Percentiles rank a stretch among this genome's conserved stretches.
Evolutionary conservation across 495 filamentous ascomycete species (phyloP).

Genomic region (Xylaria scruposa): DNA sequence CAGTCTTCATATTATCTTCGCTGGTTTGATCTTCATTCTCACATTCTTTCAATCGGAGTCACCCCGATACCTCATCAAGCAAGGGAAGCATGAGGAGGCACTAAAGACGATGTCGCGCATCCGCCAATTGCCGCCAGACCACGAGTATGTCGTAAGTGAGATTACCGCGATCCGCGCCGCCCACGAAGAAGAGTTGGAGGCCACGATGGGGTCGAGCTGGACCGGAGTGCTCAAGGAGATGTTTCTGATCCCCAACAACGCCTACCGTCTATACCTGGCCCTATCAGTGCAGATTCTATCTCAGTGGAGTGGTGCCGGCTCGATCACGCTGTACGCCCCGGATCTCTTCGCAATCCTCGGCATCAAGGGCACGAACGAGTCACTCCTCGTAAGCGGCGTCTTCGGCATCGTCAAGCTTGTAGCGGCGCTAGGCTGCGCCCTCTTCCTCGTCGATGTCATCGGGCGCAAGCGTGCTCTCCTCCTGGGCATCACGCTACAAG

Average conservation of each 20-base stretch:
- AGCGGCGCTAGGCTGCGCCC: conserved; percentile 66
- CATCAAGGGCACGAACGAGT: conserved; percentile 64
- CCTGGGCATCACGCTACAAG: conserved; percentile 67
- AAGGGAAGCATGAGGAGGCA: conserved; percentile 54
- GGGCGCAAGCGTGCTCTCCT: conserved; percentile 73
- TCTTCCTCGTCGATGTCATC: conserved; percentile 77
- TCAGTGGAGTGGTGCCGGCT: conserved; percentile 74
- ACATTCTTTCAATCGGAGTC: conserved; percentile 70
- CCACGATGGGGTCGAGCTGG: conserved; percentile 61
- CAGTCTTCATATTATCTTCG: conserved; percentile 75
- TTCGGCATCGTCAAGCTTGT: conserved; percentile 75
- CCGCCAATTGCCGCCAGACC: conserved; percentile 54
- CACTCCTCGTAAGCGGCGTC: conserved; percentile 70
- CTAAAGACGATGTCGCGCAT: conserved; percentile 54
- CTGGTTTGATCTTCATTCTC: conserved; percentile 67
- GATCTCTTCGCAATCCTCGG: conserved; percentile 72
- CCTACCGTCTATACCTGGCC: conserved; percentile 68
- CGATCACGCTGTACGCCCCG: conserved; percentile 71
- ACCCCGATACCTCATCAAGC: conserved; percentile 63
- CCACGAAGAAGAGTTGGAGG: conserved; percentile 61
- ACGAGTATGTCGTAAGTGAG: conserved; percentile 58
- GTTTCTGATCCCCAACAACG: conserved; percentile 64
- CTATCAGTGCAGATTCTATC: conserved; percentile 66
- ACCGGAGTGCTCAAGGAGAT: conserved; percentile 65
- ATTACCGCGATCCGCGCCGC: conserved; percentile 56